Percentiles rank a stretch among this genome's conserved stretches.
These are phyloP conservation scores for Ophiostoma perfectum DNA, from an alignment of 2,329 filamentous ascomycete genomes.

Conservation along the genomic window DNA sequence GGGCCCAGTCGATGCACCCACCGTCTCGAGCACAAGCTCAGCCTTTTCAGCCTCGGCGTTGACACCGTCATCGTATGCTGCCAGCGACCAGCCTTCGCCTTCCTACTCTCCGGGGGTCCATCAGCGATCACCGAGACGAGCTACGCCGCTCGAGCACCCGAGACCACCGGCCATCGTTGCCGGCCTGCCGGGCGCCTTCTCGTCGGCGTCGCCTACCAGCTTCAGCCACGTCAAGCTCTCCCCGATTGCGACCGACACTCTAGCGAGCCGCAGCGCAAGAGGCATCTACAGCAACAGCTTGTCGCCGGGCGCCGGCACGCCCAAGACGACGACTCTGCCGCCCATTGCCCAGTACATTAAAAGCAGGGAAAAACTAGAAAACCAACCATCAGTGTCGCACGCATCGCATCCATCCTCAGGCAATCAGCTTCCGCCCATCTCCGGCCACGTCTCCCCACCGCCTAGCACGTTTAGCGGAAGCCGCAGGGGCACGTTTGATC, in stretches of 20 bases:
- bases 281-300: background rate
- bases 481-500: background rate
- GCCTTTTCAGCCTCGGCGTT: constrained; percentile 27
- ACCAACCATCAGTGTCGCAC: background rate
- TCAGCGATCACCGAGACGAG: background rate
- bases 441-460: background rate
- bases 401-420: background rate
- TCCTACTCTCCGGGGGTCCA: background rate
- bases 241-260: background rate
- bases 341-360: background rate
- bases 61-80: constrained; percentile 35
- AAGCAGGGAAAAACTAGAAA: background rate
- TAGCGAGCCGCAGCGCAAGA: background rate
- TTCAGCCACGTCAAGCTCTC: background rate
- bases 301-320: background rate
- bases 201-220: background rate
- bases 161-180: background rate
- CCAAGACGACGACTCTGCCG: background rate
- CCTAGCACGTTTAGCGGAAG: background rate
- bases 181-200: background rate
- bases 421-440: background rate
- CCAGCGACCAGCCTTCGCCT: background rate
- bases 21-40: too few species aligned
- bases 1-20: too few species aligned
- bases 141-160: background rate